Base-by-base conservation (phyloP, 257 asterid genomes). In the Galeopsis tetrahit region DNA sequence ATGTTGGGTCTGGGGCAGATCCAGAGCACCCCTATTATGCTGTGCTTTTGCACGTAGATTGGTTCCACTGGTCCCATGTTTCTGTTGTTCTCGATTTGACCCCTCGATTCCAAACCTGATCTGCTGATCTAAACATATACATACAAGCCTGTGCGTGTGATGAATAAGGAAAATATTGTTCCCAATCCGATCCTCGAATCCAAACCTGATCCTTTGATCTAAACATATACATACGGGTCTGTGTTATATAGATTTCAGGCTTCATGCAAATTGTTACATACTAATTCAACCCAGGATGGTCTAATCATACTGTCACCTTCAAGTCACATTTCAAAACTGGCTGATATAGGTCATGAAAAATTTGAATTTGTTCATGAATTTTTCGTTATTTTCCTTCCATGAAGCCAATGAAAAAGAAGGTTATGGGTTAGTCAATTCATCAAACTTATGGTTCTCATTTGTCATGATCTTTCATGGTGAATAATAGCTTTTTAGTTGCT, bases 391-490 rank as follows among this genome's bases (percentile, higher is more conserved):
- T 46, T 13, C 11, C 15, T 46, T 13, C 48, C 17, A 46, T 0
- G 53, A 13, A 46, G 17, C 53, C 53, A 46, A 10, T 44, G 14
- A 44, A 10, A 10, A 6, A 34, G 14, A 2, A 33, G n/a, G 43
- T 31, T 34, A 32, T 13, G 71, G n/a, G n/a, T 32, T 48, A 60
- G 46, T 2, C 15, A 9, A 38, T 63, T 17, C 58, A 17, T 6
- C 40, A 69, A 38, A 62, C 34, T 53, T 40, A 2, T 7, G 56
- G 58, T 13, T 3, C 53, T 48, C 63, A 60, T 6, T 49, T 35
- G 31, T 21, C 71, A 36, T 28, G 65, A 52, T 63, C 34, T 36
- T 52, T 72, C 63, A 52, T 28, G 15, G 7, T 35, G 8, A 63
- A 52, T 15, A 38, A 5, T 28, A 10, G 39, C 67, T 51, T 56